Base-by-base conservation (phyloP, 2,329 filamentous ascomycete species). In the Botrytis galanthina region DNA sequence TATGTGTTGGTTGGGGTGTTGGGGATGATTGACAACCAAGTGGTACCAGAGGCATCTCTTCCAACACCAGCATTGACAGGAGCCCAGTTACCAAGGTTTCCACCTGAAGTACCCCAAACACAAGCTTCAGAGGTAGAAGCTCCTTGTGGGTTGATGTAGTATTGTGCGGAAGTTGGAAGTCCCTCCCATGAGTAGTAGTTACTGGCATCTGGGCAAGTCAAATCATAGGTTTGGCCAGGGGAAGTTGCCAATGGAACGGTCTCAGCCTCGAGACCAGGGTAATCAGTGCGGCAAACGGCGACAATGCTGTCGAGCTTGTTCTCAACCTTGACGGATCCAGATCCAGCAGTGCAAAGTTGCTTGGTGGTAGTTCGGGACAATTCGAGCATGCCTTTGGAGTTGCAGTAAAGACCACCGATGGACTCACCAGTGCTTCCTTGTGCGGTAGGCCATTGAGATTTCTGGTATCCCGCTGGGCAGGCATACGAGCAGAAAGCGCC, bases 91-190 rank as follows among this genome's bases (percentile, higher is more conserved):
- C 96, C 90, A 73, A 86, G 82, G 76, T 86, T 83, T 74, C 85
- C 80, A 72, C 82, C 90, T 74, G 89, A 85, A 32, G 86, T 86
- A 70, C 88, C 85, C 96, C 96, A 98, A 74, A 88, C 83, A 84
- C 96, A 99, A 69, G 89, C 93, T 20, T 95, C 84, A 77, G 89
- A 82, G 74, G 90, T 84, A 29, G 83, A 79, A 71, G 92, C 85
- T 75, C 94, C 94, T 78, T 89, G 87, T 79, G 92, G 92, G 88
- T 98, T 98, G 84, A 98, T 88, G 82, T 99, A 99, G 88, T 97
- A 98, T 85, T 98, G 96, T 62, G 95, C 95, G 66, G 93, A 95
- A 70, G 96, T 98, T 69, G 84, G 79, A 82, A 88, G 87, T 78
- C 88, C 88, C 80, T 93, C 78, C 93, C 93, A 97, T 75, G 86